Evolutionary conservation across 108 stramenopile species (phyloP).

Genomic region (Parietichytrium sp.): DNA sequence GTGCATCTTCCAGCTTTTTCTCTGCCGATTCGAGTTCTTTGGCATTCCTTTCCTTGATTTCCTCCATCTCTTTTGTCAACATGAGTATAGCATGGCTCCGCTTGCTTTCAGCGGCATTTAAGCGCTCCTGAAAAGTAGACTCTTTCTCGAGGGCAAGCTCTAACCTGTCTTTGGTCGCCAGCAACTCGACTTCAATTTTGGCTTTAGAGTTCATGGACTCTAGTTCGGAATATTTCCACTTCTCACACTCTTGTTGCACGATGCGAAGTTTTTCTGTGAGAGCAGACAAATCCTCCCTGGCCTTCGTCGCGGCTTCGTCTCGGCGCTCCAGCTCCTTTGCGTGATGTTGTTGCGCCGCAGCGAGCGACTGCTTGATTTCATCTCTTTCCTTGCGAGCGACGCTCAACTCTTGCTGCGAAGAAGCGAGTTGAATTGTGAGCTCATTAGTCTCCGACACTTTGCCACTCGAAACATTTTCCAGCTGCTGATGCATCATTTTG

Average conservation of each 20-base stretch:
- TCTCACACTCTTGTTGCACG: neutral
- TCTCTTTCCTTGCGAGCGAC: slow-evolving; percentile 23
- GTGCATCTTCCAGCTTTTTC: neutral
- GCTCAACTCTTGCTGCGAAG: neutral
- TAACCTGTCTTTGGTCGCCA: neutral
- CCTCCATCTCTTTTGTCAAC: neutral
- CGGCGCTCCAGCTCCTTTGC: too few species aligned
- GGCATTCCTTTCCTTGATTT: neutral
- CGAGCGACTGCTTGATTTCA: too few species aligned
- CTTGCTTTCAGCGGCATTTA: too few species aligned
- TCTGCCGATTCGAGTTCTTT: neutral
- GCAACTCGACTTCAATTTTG: neutral
- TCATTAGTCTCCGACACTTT: slow-evolving; percentile 28
- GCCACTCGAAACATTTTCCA: too few species aligned
- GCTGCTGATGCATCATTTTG: too few species aligned
- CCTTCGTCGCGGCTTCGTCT: too few species aligned
- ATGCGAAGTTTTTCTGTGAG: slow-evolving; percentile 13
- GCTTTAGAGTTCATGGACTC: neutral
- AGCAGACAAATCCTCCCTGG: too few species aligned
- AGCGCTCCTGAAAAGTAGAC: neutral
- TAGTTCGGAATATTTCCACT: slow-evolving; percentile 2
- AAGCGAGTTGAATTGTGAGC: neutral
- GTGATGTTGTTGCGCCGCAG: too few species aligned
- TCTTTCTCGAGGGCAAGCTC: neutral
- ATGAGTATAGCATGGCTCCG: neutral